Base-by-base conservation (phyloP, 208 protist species). In the Leishmania guyanensis region DNA sequence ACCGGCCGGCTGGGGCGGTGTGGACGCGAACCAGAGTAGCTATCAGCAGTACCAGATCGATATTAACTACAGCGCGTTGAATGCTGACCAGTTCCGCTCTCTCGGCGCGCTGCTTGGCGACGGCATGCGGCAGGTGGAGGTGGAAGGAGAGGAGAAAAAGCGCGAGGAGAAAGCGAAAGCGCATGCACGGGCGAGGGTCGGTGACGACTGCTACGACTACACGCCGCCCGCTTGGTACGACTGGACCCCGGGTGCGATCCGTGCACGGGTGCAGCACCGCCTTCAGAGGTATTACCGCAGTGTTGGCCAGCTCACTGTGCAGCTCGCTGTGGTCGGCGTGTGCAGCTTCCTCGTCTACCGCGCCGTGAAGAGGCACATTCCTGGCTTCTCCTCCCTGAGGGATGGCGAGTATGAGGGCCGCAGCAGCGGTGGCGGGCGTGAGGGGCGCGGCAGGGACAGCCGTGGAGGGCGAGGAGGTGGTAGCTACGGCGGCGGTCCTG, bases 41-140 rank as follows among this genome's bases (percentile, higher is more conserved):
- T 90, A 92, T 72, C 73, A 70, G 77, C 89, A 92, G 77, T 88
- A 89, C 71, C 88, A 91, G 74, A 75, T 90, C 39, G 90, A 94
- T 62, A 84, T 93, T 50, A 90, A 94, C 84, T 95, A 92, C 84
- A 85, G 84, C 75, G 84, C 91, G 10, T 84, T 97, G 58, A 94
- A 91, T 82, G 85, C 82, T n/a, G 91, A 97, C 79, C 93, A 97
- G 84, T 97, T 93, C 79, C 89, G 92, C 72, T 93, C 91, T 2
- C 86, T 96, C 9, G 90, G 93, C 8, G 91, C 86, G 39, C 43
- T 96, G 68, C 87, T 95, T 29, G 90, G 86, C 16, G 90, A 94
- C 71, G 93, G 93, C 53, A 91, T 95, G 89, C 87, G 89, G 48
- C 78, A 77, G 70, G 90, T 95, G 36, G 83, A 77, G 29, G 88